phyloP scores from a whole-genome alignment of 768 basidiomycete genomes.

The Tricholoma matsutake region DNA sequence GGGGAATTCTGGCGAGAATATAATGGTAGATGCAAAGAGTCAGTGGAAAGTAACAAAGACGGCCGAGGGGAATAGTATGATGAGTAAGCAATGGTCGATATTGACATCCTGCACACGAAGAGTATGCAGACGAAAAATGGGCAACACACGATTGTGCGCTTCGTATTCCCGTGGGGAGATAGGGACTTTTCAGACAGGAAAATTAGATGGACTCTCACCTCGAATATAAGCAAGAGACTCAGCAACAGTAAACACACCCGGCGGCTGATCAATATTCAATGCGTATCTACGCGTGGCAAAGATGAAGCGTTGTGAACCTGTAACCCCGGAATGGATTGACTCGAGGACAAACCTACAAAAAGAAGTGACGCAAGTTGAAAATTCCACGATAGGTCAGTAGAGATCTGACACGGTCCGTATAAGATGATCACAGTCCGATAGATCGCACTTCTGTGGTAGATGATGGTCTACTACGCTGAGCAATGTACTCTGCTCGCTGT shows the following conservation, averaged over 20 bases:
- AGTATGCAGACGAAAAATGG: background rate
- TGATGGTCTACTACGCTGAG: background rate
- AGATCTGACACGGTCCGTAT: constrained; percentile 10
- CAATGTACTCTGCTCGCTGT: background rate
- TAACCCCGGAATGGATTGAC: constrained; percentile 18
- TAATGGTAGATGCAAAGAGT: constrained; percentile 25
- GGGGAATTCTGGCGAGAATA: constrained; percentile 7
- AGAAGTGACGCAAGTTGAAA: constrained; percentile 5
- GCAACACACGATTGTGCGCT: background rate
- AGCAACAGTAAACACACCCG: background rate
- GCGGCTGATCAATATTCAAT: constrained; percentile 1
- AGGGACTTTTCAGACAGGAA: background rate
- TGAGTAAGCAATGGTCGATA: constrained; percentile 34
- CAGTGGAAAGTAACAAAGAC: constrained; percentile 24
- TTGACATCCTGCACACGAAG: constrained; percentile 20
- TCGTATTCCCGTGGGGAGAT: background rate
- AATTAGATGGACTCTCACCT: background rate
- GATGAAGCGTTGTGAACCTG: constrained; percentile 19
- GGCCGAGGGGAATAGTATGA: constrained; percentile 30
- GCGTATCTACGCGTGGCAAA: constrained; percentile 19
- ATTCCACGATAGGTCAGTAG: constrained; percentile 9
- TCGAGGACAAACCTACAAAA: constrained; percentile 11
- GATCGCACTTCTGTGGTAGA: constrained; percentile 13
- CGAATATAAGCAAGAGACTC: background rate
- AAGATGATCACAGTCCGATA: constrained; percentile 15